phyloP scores from a whole-genome alignment of 805 yeast genomes.

The Kodamaea kaohsiungensis region DNA sequence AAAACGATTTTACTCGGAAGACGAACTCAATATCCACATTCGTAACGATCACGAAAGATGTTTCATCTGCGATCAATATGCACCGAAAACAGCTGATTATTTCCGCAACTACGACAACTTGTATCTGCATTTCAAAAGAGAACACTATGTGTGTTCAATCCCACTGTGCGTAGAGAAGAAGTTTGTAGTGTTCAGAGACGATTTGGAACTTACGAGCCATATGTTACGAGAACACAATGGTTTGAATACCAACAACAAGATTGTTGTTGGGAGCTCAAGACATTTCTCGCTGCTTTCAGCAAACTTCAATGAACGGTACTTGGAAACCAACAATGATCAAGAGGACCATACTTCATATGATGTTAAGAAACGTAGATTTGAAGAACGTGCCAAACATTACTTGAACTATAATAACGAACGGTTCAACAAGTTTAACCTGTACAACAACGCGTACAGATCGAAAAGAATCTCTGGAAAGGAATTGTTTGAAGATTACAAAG shows the following conservation, averaged over 20 bases:
- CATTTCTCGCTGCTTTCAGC: conserved; percentile 63
- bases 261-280: conserved; percentile 37
- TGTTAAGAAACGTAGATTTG: conserved; percentile 61
- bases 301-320: conserved; percentile 44
- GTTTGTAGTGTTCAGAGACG: conserved; percentile 89
- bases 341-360: conserved; percentile 44
- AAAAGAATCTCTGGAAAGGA: conserved; percentile 49
- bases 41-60: conserved; percentile 86
- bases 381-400: conserved; percentile 84
- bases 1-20: conserved; percentile 79
- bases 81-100: conserved; percentile 60
- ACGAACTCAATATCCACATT: conserved; percentile 80
- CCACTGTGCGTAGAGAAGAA: conserved; percentile 81
- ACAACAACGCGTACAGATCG: conserved; percentile 50
- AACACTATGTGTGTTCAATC: conserved; percentile 78
- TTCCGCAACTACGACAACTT: conserved; percentile 75
- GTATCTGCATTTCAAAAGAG: conserved; percentile 68
- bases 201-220: conserved; percentile 84
- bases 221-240: conserved; percentile 80
- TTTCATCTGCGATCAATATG: conserved; percentile 77
- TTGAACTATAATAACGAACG: conserved; percentile 52
- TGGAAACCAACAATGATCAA: conserved; percentile 19
- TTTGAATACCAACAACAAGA: conserved; percentile 40
- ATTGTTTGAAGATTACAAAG: conserved; percentile 45
- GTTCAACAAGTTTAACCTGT: conserved; percentile 48